Base-by-base conservation (phyloP, 371 early-diverging fungal genomes). In the Capniomyces stellatus region DNA sequence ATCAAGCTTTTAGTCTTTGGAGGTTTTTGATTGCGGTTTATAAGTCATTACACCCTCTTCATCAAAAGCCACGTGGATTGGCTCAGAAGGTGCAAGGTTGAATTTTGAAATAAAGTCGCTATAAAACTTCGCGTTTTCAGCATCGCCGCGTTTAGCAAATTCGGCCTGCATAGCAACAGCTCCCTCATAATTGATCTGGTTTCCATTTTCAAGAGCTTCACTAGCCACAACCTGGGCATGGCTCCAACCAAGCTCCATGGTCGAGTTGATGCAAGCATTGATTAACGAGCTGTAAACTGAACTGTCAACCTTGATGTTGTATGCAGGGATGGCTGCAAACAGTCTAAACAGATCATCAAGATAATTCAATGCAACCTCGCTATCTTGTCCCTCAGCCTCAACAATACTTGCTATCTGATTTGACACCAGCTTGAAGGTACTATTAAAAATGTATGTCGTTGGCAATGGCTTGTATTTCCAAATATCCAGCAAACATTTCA, bases 251-350 rank as follows among this genome's bases (percentile, higher is more conserved):
- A 60, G 58, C 30, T 65, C 67, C 0, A 55, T 54, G 19, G 50
- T 56, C 21, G 55, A 25, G 27, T 28, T 44, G 28, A 61, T 60
- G 43, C 64, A 66, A 1, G 61, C 64, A 35, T 60, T 56, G 0
- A 66, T 60, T 19, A 66, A 46, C 8, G 66, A 60, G 6, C 67
- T 66, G n/a, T 66, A 66, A 0, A 61, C 62, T 0, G 22, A n/a
- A 1, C 60, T 57, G 18, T 56, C 63, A 8, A 54, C 24, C 1
- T 35, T 13, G 1, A 66, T 29, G 15, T 44, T 54, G 41, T 66
- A 66, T 50, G 54, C 59, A 18, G 62, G 66, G 28, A 59, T 55
- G 12, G 65, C 56, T 2, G 62, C 67, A 66, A 66, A 66, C 39
- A 66, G 40, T 2, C 66, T 46, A 43, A 66, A 66, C 22, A 58